Percentiles rank a stretch among this genome's conserved stretches.
Conservation (phyloP, 1,284 basidiomycete genomes). For the Agaricales sp. region DNA sequence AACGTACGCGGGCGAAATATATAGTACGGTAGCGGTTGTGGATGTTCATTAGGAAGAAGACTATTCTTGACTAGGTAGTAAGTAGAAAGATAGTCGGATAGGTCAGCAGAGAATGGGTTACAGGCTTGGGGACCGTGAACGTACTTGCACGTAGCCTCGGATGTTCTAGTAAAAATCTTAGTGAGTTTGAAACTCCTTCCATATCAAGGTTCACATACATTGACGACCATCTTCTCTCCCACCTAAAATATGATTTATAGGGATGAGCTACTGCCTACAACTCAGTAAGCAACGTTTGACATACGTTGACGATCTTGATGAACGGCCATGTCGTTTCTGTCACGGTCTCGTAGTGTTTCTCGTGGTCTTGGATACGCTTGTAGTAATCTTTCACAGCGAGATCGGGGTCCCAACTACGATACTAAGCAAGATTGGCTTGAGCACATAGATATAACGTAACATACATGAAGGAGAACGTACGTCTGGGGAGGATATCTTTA, state of each 20-base stretch:
- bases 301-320: slow-evolving; percentile 91
- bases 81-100: not conserved
- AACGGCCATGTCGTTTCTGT: slow-evolving; percentile 82
- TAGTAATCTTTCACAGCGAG: slow-evolving; percentile 89
- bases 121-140: slow-evolving; percentile 9
- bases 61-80: slow-evolving; percentile 67
- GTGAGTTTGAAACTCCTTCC: too few species aligned
- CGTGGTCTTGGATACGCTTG: slow-evolving; percentile 80
- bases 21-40: slow-evolving; percentile 88
- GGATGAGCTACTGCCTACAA: slow-evolving; percentile 4
- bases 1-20: slow-evolving; percentile 81
- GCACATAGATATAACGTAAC: not conserved
- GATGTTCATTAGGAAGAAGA: slow-evolving; percentile 98
- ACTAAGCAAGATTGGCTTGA: slow-evolving; percentile 48
- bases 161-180: slow-evolving; percentile 31
- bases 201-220: slow-evolving; percentile 57
- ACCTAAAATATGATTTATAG: slow-evolving; percentile 36
- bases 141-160: slow-evolving; percentile 74
- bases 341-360: slow-evolving; percentile 82
- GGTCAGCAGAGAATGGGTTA: slow-evolving; percentile 5
- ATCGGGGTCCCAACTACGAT: slow-evolving; percentile 88
- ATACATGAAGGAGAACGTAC: slow-evolving; percentile 35
- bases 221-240: slow-evolving; percentile 88
- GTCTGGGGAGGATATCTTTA: slow-evolving; percentile 97
- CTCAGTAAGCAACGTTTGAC: not conserved